Percentiles rank a stretch among this genome's conserved stretches.
These are phyloP conservation scores for Phytophthora meadii DNA, from an alignment of 352 stramenopile genomes.

Conservation along the genomic window DNA sequence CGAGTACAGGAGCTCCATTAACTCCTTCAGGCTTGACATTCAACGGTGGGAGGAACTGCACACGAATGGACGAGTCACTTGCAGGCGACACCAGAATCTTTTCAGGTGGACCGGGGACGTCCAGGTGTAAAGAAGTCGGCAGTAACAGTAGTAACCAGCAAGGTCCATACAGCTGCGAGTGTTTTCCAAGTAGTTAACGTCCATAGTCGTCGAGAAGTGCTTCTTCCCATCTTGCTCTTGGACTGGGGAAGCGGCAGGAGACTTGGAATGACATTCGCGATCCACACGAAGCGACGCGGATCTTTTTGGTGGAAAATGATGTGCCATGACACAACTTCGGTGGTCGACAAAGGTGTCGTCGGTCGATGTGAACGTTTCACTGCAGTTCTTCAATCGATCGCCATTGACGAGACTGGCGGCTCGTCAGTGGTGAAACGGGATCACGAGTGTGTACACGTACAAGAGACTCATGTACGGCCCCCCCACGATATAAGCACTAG, in stretches of 20 bases:
- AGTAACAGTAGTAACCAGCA: constrained; percentile 17
- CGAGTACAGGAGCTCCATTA: constrained; percentile 74
- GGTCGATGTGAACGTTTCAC: neutral
- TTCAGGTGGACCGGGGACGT: constrained; percentile 66
- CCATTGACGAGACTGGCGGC: too few relatives aligned
- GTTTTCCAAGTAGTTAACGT: neutral
- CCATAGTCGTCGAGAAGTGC: neutral
- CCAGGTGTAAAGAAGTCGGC: constrained; percentile 61
- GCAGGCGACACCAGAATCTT: constrained; percentile 57
- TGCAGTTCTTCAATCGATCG: too few relatives aligned
- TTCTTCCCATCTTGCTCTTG: neutral
- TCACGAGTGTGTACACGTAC: too few relatives aligned
- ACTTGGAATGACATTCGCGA: neutral
- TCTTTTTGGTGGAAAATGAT: neutral
- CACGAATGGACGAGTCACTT: constrained; percentile 53
- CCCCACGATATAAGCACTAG: too few relatives aligned
- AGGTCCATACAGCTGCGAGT: neutral
- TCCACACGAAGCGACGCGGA: constrained; percentile 1
- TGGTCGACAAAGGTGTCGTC: neutral
- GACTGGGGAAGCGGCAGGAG: neutral
- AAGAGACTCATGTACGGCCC: too few relatives aligned
- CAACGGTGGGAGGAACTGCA: constrained; percentile 68
- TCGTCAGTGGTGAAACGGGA: too few relatives aligned
- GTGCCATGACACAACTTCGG: neutral
- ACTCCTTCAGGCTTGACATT: constrained; percentile 69